These are phyloP conservation scores for Tetradesmus lagerheimii DNA, from an alignment of 139 green algal genomes.

Conservation along the genomic window DNA sequence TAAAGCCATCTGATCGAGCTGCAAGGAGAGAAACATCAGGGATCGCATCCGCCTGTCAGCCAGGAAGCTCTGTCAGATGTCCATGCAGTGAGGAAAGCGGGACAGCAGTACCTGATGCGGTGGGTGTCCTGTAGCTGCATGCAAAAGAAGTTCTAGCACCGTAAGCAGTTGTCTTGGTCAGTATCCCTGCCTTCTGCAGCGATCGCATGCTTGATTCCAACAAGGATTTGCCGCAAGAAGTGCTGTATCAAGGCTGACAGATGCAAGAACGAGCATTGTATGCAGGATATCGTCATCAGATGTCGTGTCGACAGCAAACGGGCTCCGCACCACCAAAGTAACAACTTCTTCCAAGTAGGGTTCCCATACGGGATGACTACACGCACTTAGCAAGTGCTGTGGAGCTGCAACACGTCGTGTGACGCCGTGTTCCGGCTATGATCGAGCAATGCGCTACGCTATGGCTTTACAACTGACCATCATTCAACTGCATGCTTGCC, in stretches of 20 bases:
- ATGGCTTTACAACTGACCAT: too few species aligned
- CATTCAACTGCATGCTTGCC: background rate
- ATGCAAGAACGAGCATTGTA: too few species aligned
- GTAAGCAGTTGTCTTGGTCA: background rate
- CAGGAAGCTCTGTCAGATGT: background rate
- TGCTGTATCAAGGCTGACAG: background rate
- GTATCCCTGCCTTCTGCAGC: background rate
- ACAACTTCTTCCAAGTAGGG: background rate
- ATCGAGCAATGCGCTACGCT: too few species aligned
- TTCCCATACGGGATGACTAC: background rate
- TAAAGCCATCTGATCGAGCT: background rate
- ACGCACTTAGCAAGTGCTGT: background rate
- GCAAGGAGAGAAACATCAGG: background rate
- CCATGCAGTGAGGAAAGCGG: constrained; percentile 11
- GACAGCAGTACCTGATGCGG: background rate
- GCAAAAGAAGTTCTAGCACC: background rate
- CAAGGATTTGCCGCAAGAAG: background rate
- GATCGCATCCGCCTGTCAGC: background rate
- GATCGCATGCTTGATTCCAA: background rate
- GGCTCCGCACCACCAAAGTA: background rate
- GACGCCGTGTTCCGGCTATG: too few species aligned
- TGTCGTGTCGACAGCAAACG: too few species aligned
- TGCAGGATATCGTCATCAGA: too few species aligned
- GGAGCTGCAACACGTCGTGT: background rate
- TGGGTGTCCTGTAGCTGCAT: background rate